Evolutionary conservation across 345 rosid genomes (phyloP), one percentile per base, ranked within the genome.

Genomic region (Euphorbia lathyris): DNA sequence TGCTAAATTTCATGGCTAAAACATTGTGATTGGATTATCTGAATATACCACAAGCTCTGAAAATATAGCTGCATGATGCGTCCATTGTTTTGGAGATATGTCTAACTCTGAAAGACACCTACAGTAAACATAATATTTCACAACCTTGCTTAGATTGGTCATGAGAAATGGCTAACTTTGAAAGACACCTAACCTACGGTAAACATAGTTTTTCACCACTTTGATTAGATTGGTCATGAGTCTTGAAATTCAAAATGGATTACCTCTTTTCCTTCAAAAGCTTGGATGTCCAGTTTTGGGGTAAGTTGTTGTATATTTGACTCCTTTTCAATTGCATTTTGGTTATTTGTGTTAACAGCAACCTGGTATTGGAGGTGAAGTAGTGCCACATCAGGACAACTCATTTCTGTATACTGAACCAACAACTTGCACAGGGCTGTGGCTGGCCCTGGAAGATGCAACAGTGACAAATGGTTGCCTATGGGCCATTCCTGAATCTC

Each of bases 301-400:
- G 61, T 17, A 45, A 34, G 3, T 34, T 10, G 11, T 12, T 45
- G 1, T 43, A 8, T 22, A 53, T 32, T 52, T 12, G 13, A 53
- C 51, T 32, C 10, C 47, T 26, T 7, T 55, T 57, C 38, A 55
- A 13, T 55, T 55, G 23, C 47, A 22, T 23, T 34, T 67, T 55
- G 52, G 6, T 73, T 22, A 71, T 51, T 0, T 29, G 13, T 74
- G 36, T 59, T 43, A 25, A 50, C 89, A 90, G 98, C 99, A 95
- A 95, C 98, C 98, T 19, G 97, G 98, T 43, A 95, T 95, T 66
- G 97, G 97, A 80, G 97, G 97, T 7, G 99, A 92, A 83, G 99
- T 95, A 60, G 89, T 83, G 66, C 98, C 98, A 19, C 97, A 92
- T 80, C 98, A 95, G 82, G 98, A 95, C 70, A 92, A 88, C 43